phyloP scores from a whole-genome alignment of 2,329 filamentous ascomycete species.

The Aschersonia sp. region DNA sequence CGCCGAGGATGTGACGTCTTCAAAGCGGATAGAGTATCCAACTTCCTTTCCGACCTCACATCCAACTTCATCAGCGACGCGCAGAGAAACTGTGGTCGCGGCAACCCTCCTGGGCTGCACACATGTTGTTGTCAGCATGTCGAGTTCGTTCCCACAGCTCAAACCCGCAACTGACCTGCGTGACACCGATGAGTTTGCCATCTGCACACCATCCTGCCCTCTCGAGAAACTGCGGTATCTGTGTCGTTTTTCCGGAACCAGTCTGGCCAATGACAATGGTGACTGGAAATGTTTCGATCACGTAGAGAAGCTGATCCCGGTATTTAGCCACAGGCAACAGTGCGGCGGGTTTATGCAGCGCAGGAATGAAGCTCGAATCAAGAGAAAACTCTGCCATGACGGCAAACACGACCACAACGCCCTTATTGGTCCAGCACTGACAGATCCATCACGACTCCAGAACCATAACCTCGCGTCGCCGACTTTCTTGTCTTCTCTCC shows the following conservation, averaged over 20 bases:
- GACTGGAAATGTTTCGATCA: conserved; percentile 70
- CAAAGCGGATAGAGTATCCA: conserved; percentile 84
- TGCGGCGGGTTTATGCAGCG: conserved; percentile 71
- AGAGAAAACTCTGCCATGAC: conserved; percentile 42
- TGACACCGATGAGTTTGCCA: conserved; percentile 73
- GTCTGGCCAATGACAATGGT: conserved; percentile 89
- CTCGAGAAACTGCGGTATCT: conserved; percentile 84
- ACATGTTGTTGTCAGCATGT: conserved; percentile 1
- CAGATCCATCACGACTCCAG: neutral
- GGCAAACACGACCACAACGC: neutral
- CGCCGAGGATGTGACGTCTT: conserved; percentile 73
- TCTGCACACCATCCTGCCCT: conserved; percentile 77
- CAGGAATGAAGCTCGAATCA: conserved; percentile 52
- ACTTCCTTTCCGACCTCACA: conserved; percentile 81
- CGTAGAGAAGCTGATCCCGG: conserved; percentile 64
- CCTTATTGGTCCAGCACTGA: no score
- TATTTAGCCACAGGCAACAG: conserved; percentile 81
- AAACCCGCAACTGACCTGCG: conserved; percentile 49
- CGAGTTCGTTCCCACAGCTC: neutral
- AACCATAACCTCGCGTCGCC: no score
- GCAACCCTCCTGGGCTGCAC: conserved; percentile 75
- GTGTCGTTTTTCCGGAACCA: conserved; percentile 89
- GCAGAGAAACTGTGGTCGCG: conserved; percentile 73
- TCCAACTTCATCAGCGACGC: conserved; percentile 80
- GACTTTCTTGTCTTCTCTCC: no score